phyloP scores from a whole-genome alignment of 345 rosid species.

The Kandelia obovata region DNA sequence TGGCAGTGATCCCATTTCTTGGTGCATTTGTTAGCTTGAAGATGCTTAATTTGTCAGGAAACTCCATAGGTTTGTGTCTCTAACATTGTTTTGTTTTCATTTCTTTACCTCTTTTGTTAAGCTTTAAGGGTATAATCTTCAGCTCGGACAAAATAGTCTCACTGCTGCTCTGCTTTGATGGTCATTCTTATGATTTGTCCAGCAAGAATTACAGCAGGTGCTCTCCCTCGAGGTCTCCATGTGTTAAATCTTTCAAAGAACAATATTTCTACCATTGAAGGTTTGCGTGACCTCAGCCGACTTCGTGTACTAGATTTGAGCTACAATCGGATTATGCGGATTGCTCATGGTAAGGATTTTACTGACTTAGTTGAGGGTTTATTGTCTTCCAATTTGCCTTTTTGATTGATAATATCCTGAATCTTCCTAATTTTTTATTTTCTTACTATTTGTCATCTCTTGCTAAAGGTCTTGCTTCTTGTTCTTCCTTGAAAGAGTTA shows the following conservation, averaged over 20 bases:
- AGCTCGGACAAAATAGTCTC: neutral
- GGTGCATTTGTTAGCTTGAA: slow-evolving; percentile 70
- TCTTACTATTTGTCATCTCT: neutral
- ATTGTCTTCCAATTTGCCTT: neutral
- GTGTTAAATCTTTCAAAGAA: slow-evolving; percentile 73
- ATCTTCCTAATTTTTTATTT: neutral
- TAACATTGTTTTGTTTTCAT: neutral
- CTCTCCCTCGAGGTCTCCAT: slow-evolving; percentile 94
- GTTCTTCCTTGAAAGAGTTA: slow-evolving; percentile 89
- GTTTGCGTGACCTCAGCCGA: slow-evolving; percentile 85
- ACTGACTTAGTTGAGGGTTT: neutral
- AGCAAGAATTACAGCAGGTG: slow-evolving; percentile 81
- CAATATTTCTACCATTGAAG: slow-evolving; percentile 77
- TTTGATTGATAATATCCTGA: neutral
- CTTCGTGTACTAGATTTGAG: slow-evolving; percentile 90
- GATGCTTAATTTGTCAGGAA: slow-evolving; percentile 87
- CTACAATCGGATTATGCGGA: slow-evolving; percentile 76
- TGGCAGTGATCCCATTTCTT: slow-evolving; percentile 71
- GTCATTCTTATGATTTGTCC: slow-evolving; percentile 12
- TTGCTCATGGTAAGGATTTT: slow-evolving; percentile 77
- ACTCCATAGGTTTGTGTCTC: slow-evolving; percentile 62
- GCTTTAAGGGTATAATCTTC: neutral
- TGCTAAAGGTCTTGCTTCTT: slow-evolving; percentile 76
- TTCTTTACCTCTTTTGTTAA: neutral
- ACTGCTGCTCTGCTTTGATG: slow-evolving; percentile 3